These are phyloP conservation scores for Pythium brassicae DNA, from an alignment of 352 stramenopile species.

Conservation along the genomic window DNA sequence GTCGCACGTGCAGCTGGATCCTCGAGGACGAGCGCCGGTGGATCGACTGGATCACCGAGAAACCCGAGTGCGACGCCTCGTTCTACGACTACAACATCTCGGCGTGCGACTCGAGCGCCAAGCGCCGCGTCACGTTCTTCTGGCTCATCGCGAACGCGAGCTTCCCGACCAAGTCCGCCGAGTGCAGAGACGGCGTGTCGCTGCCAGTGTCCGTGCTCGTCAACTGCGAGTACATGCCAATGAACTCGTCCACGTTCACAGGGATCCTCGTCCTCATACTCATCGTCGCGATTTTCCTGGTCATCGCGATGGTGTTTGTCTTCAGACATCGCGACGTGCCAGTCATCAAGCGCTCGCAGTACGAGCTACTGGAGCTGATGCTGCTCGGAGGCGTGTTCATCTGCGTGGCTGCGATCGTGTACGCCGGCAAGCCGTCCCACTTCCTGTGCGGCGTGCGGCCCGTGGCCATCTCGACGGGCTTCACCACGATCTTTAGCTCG, in stretches of 20 bases:
- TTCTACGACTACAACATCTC: conserved; percentile 43
- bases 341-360: conserved; percentile 42
- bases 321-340: conserved; percentile 18
- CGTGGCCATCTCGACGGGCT: conserved; percentile 19
- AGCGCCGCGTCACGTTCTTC: conserved; percentile 27
- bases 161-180: conserved; percentile 17
- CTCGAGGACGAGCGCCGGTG: conserved; percentile 18
- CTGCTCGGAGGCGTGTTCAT: conserved; percentile 26
- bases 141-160: conserved; percentile 30
- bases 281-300: conserved; percentile 6
- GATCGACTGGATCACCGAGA: conserved; percentile 25
- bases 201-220: conserved; percentile 20
- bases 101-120: conserved; percentile 18
- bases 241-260: conserved; percentile 6
- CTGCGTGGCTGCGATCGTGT: conserved; percentile 17
- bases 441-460: conserved; percentile 19
- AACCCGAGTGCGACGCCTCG: conserved; percentile 27
- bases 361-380: conserved; percentile 22
- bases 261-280: conserved; percentile 16
- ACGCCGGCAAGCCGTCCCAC: conserved; percentile 16
- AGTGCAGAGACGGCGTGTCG: conserved; percentile 27
- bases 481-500: conserved; percentile 28
- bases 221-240: conserved; percentile 35
- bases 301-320: conserved; percentile 20
- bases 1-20: conserved; percentile 34